Evolutionary conservation across 202 grass and related monocot species (phyloP).

Genomic region (Elaeis oleifera): DNA sequence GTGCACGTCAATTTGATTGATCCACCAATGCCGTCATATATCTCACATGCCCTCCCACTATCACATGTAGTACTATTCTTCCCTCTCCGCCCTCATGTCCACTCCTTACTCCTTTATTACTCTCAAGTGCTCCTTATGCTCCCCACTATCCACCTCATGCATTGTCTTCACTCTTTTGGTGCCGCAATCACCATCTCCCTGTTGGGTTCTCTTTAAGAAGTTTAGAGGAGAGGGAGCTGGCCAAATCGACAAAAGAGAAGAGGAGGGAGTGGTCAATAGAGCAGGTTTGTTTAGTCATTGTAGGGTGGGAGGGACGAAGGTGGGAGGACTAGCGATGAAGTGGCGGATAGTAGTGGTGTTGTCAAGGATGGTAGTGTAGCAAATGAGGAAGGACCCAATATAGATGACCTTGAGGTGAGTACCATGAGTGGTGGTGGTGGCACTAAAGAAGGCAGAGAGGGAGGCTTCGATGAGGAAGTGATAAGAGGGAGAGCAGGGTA

Average conservation of each 20-base stretch:
- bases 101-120: conserved; percentile 1
- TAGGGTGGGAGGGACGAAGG: not conserved
- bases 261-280: conserved; percentile 27
- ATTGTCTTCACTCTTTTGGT: too few relatives aligned
- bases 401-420: conserved; percentile 65
- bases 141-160: not conserved
- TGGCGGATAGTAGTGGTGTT: conserved; percentile 36
- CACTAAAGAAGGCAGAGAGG: conserved; percentile 39
- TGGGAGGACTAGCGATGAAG: conserved; percentile 52
- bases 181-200: too few relatives aligned
- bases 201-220: conserved; percentile 8
- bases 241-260: not conserved
- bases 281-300: too few relatives aligned
- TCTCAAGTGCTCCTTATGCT: conserved; percentile 24
- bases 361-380: conserved; percentile 30
- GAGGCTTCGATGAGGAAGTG: conserved; percentile 74
- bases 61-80: conserved; percentile 44
- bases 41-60: conserved; percentile 35
- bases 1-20: too few relatives aligned
- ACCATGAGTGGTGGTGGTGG: conserved; percentile 2
- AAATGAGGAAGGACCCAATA: conserved; percentile 59
- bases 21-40: conserved; percentile 37
- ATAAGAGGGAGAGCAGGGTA: conserved; percentile 61
- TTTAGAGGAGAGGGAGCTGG: too few relatives aligned
- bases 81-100: conserved; percentile 18